Evolutionary conservation across 345 rosid species (phyloP), one percentile per base, ranked within the genome.

Genomic region (Salix exigua): DNA sequence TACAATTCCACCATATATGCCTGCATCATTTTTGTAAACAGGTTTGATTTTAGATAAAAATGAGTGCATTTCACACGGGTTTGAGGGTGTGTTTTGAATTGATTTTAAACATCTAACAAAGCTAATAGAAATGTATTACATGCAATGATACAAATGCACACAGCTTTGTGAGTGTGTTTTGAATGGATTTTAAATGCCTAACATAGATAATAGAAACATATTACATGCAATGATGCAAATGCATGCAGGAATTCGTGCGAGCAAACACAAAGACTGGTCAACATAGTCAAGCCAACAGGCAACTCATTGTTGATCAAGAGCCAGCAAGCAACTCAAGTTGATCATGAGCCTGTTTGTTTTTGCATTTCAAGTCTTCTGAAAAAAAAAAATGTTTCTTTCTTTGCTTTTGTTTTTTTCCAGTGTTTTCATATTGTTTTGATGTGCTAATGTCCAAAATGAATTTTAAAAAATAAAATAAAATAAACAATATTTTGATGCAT

Each of bases 1-100:
- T 96, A 96, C 69, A 96, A 75, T 86, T 96, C 98, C 81, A 96
- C 96, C 92, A 96, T 92, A 73, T 91, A 96, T 65, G 93, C 96
- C 98, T 96, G 82, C 84, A 86, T 66, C 77, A 78, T 71, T 42
- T 35, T 30, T n/a, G 26, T 11, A 14, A 12, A 13, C 35, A 75
- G 5, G 37, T 5, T 23, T n/a, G 26, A 2, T 0, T 51, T 28
- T 46, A 16, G n/a, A 46, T 74, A 16, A 64, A 42, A 63, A 6
- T 18, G 11, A 64, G 23, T 21, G 44, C 6, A 60, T 37, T 18
- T 37, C 16, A 58, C 11, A 10, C 1, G 3, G 46, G 4, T 17
- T 30, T 46, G 18, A 14, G 19, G 4, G 51, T 1, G 51, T 13
- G 51, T 3, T 46, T 46, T 16, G 13, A 55, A n/a, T 55, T n/a